Conservation (phyloP, 192 early-diverging fungal species). For the Podila verticillata region DNA sequence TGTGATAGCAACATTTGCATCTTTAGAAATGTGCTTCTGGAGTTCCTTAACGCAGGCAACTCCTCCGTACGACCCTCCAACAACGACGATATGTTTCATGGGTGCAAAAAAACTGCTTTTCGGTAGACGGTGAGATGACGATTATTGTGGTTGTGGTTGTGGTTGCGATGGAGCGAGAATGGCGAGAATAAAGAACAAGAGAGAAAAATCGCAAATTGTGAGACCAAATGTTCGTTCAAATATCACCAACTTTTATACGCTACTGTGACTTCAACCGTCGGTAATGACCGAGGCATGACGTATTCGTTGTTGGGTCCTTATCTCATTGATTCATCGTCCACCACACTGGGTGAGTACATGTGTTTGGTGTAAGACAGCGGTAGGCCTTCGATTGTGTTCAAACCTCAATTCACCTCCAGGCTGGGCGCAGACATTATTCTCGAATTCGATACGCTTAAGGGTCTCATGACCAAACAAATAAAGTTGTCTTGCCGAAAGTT, state of each 20-base stretch:
- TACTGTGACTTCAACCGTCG: too few relatives aligned
- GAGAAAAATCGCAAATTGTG: not conserved
- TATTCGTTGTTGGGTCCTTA: not conserved
- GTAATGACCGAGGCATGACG: not conserved
- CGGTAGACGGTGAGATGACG: not conserved
- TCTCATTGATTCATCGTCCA: too few relatives aligned
- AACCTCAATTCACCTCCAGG: too few relatives aligned
- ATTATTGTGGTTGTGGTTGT: not conserved
- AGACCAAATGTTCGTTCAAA: not conserved
- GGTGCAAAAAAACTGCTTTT: not conserved
- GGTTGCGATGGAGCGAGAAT: not conserved
- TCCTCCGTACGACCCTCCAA: conserved; percentile 62
- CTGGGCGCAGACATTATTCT: too few relatives aligned
- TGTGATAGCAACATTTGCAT: conserved; percentile 55
- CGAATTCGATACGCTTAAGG: not conserved
- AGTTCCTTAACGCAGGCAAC: conserved; percentile 54
- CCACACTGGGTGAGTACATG: too few relatives aligned
- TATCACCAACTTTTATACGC: too few relatives aligned
- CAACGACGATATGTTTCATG: conserved; percentile 54
- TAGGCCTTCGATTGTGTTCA: too few relatives aligned
- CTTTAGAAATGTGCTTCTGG: conserved; percentile 17
- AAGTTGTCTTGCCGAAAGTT: not conserved
- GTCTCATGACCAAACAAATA: not conserved
- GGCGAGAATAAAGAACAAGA: not conserved
- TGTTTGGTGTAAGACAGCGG: too few relatives aligned